phyloP scores from a whole-genome alignment of 1,284 basidiomycete species.

The Ustilago cynodontis region DNA sequence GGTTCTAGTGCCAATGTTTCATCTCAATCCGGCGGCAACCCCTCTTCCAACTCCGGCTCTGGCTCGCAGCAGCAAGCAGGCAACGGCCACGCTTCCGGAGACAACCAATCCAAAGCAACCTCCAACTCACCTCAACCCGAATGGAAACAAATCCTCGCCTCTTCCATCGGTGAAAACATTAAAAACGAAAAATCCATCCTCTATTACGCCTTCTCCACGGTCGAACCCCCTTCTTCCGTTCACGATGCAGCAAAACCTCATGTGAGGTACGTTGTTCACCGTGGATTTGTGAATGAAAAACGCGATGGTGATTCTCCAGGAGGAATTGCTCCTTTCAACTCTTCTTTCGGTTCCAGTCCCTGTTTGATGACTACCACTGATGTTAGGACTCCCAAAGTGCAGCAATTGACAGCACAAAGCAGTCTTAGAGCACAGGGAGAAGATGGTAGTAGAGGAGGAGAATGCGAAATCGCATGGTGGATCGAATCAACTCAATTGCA shows the following conservation, averaged over 20 bases:
- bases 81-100: slow-evolving; percentile 35
- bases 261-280: slow-evolving; percentile 69
- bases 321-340: slow-evolving; percentile 54
- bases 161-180: slow-evolving; percentile 51
- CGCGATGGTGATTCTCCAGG: slow-evolving; percentile 51
- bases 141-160: slow-evolving; percentile 60
- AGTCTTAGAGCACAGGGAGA: slow-evolving; percentile 32
- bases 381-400: slow-evolving; percentile 69
- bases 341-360: slow-evolving; percentile 58
- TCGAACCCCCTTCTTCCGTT: slow-evolving; percentile 43
- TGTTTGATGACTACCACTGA: slow-evolving; percentile 70
- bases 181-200: slow-evolving; percentile 63
- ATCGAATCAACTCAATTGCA: slow-evolving; percentile 66
- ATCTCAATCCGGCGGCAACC: neutral
- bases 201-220: slow-evolving; percentile 65
- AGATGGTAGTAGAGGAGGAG: slow-evolving; percentile 44
- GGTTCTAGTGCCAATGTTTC: neutral
- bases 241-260: slow-evolving; percentile 57
- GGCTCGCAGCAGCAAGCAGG: slow-evolving; percentile 21
- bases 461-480: slow-evolving; percentile 70
- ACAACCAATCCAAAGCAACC: slow-evolving; percentile 38
- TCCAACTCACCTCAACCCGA: slow-evolving; percentile 57
- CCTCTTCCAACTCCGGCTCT: neutral
- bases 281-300: slow-evolving; percentile 70
- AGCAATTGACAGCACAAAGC: slow-evolving; percentile 58